Conservation (phyloP, 805 yeast species). For the Saccharomycopsis fodiens region DNA sequence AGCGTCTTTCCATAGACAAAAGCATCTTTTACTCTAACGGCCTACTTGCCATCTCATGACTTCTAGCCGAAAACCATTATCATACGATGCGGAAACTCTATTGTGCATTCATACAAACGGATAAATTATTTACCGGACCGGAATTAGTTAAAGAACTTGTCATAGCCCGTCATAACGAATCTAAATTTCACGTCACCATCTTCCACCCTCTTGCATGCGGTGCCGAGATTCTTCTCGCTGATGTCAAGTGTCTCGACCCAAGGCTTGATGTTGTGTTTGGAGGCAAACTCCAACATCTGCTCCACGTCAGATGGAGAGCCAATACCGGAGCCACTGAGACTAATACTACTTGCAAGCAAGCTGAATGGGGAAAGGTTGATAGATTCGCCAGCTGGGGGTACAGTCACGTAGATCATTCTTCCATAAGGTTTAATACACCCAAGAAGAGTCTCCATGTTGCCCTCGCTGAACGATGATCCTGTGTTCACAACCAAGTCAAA, state of each 20-base stretch:
- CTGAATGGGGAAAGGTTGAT: conserved; percentile 10
- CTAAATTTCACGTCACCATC: conserved; percentile 47
- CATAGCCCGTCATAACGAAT: conserved; percentile 44
- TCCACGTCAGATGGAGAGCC: conserved; percentile 41
- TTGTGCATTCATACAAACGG: no score
- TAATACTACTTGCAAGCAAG: conserved; percentile 5
- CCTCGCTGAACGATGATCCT: conserved; percentile 31
- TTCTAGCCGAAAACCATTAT: no score
- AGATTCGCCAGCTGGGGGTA: conserved; percentile 12
- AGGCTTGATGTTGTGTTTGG: conserved; percentile 38
- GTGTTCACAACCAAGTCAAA: conserved; percentile 39
- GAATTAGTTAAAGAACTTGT: conserved; percentile 30
- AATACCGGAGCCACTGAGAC: conserved; percentile 29
- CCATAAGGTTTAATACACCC: conserved; percentile 25
- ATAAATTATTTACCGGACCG: conserved; percentile 25
- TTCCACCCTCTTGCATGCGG: conserved; percentile 40
- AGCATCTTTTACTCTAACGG: no score
- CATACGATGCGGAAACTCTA: no score
- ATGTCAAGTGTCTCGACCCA: conserved; percentile 47
- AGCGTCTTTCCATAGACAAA: no score
- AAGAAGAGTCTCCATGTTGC: conserved; percentile 19
- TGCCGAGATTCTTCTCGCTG: conserved; percentile 33
- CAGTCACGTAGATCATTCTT: conserved; percentile 24
- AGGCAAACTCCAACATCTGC: conserved; percentile 41
- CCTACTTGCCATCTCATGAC: no score